These are phyloP conservation scores for Diaporthe ampelina DNA, from an alignment of 2,329 filamentous ascomycete species.

Conservation along the genomic window DNA sequence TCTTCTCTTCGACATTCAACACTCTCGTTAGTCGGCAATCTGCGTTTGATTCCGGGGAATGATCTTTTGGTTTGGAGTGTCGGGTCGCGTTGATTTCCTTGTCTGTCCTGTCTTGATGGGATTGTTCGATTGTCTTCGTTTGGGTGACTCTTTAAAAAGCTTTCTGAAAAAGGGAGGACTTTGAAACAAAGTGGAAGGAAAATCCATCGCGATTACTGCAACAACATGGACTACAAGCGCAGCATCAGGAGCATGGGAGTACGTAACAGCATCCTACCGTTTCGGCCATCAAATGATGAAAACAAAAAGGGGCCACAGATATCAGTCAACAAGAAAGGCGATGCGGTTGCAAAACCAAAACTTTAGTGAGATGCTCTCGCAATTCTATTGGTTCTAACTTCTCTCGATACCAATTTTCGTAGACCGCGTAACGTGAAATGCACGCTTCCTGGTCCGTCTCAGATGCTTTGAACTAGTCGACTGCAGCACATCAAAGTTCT, in stretches of 20 bases:
- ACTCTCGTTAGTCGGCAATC: slow-evolving; percentile 29
- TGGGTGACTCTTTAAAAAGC: slow-evolving; percentile 5
- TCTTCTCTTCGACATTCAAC: slow-evolving; percentile 33
- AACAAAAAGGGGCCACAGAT: neutral
- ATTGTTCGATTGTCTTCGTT: slow-evolving; percentile 25
- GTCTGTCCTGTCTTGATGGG: neutral
- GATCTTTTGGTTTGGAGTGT: slow-evolving; percentile 20
- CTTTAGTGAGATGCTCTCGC: slow-evolving; percentile 6
- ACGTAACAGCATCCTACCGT: slow-evolving; percentile 23
- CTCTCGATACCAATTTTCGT: neutral
- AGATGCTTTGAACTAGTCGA: neutral
- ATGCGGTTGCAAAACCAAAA: slow-evolving; percentile 27
- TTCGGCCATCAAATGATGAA: slow-evolving; percentile 2
- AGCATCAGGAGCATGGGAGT: slow-evolving; percentile 40
- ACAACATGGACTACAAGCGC: slow-evolving; percentile 29
- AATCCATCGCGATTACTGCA: slow-evolving; percentile 22
- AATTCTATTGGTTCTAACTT: slow-evolving; percentile 38
- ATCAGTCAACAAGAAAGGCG: slow-evolving; percentile 9
- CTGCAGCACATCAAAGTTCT: slow-evolving; percentile 51
- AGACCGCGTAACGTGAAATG: neutral
- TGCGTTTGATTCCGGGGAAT: slow-evolving; percentile 25
- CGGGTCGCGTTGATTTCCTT: slow-evolving; percentile 14
- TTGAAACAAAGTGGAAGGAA: slow-evolving; percentile 4
- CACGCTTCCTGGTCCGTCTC: neutral
- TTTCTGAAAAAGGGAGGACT: slow-evolving; percentile 26